Evolutionary conservation across 257 asterid genomes (phyloP).

Genomic region (Ligustrum vulgare): DNA sequence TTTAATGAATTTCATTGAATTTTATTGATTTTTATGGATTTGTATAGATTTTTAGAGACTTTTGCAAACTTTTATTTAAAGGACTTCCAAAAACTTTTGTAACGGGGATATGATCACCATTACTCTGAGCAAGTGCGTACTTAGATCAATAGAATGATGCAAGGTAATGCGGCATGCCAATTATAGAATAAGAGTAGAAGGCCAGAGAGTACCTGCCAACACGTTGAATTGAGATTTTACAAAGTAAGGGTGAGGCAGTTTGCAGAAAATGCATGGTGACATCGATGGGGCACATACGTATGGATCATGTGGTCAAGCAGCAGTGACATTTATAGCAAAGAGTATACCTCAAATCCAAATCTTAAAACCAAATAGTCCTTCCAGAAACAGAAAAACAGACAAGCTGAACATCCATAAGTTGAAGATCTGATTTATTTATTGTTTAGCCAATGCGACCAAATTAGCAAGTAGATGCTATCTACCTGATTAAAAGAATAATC

Average conservation of each 20-base stretch:
- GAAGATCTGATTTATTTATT: neutral
- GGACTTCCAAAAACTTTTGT: too few relatives aligned
- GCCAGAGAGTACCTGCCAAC: neutral
- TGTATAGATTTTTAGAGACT: too few relatives aligned
- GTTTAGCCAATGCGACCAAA: neutral
- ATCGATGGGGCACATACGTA: neutral
- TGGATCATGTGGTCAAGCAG: too few relatives aligned
- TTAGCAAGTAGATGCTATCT: neutral
- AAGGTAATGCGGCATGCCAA: neutral
- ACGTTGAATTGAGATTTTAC: neutral
- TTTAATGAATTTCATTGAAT: too few relatives aligned
- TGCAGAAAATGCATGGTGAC: neutral
- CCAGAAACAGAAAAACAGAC: neutral
- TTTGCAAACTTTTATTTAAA: too few relatives aligned
- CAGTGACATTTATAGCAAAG: too few relatives aligned
- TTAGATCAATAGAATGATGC: neutral
- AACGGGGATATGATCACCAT: neutral
- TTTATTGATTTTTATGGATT: too few relatives aligned
- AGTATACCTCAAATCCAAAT: too few relatives aligned
- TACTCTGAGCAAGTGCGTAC: neutral
- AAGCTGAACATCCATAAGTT: neutral
- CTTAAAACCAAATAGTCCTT: too few relatives aligned
- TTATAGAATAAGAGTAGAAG: neutral
- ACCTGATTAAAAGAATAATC: too few relatives aligned
- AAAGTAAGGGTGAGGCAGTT: neutral